Evolutionary conservation across 2,329 filamentous ascomycete genomes (phyloP).

Genomic region (Coniochaeta pulveracea): DNA sequence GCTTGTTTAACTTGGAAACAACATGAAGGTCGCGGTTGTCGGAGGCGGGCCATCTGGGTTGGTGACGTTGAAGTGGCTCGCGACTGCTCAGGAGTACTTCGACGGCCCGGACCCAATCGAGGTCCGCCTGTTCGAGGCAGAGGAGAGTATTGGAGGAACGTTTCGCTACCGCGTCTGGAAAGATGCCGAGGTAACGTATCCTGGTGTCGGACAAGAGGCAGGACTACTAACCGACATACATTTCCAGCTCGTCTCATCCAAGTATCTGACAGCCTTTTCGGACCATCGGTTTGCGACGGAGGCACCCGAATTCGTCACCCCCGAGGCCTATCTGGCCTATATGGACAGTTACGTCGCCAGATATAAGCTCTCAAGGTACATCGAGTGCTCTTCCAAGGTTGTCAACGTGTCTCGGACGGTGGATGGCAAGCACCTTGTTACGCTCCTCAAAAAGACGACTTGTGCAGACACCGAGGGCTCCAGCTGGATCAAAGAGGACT

Average conservation of each 20-base stretch:
- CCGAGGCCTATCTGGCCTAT: constrained; percentile 27
- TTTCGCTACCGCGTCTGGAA: constrained; percentile 35
- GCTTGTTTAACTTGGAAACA: neutral
- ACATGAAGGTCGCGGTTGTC: constrained; percentile 28
- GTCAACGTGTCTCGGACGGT: constrained; percentile 15
- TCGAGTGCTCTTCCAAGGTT: constrained; percentile 23
- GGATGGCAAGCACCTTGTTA: constrained; percentile 24
- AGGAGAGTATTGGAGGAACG: constrained; percentile 31
- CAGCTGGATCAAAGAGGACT: constrained; percentile 6
- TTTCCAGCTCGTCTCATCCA: constrained; percentile 31
- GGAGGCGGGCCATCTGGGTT: constrained; percentile 32
- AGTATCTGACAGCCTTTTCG: constrained; percentile 37
- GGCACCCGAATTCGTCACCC: constrained; percentile 31
- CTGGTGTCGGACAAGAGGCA: neutral
- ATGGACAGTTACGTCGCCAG: constrained; percentile 26
- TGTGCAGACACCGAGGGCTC: neutral
- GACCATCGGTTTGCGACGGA: constrained; percentile 30
- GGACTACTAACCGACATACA: neutral
- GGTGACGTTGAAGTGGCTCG: constrained; percentile 27
- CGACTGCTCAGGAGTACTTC: constrained; percentile 25
- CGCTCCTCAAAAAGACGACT: constrained; percentile 6
- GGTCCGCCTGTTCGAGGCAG: constrained; percentile 30
- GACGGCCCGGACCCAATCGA: constrained; percentile 23
- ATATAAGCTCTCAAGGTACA: constrained; percentile 25
- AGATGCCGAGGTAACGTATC: constrained; percentile 26